Base-by-base conservation (phyloP, 352 stramenopile species). In the Phytophthora fragariae region DNA sequence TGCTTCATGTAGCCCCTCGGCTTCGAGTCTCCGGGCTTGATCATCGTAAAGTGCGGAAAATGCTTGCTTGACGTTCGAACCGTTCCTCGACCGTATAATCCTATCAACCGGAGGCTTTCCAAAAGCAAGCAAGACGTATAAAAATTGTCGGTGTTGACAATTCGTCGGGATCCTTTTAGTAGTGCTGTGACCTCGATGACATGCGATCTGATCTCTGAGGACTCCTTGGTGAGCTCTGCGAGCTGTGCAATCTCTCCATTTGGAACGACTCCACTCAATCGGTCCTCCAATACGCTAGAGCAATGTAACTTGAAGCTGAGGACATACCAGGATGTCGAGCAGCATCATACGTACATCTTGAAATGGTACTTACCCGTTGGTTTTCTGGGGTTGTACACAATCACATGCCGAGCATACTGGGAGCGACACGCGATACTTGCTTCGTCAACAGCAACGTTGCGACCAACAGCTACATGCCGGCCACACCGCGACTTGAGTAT, bases 81-180 rank as follows among this genome's bases (percentile, higher is more conserved):
- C 0, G 68, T 78, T 27, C 68, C 68, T 21, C 68, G 33, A 14
- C 65, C 55, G 29, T 72, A 75, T 5, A 80, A 21, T 6, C 65
- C 65, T 6, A 74, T 70, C 9, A 67, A 21, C 44, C 76, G 24
- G 1, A 83, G 44, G 4, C 37, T 57, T 27, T 75, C 46, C 2
- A 80, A 47, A 3, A 83, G 50, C 19, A 73, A 57, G 29, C 75
- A 64, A 3, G 65, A 80, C 8, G 68, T 80, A 49, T 80, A 83
- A 41, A 65, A 82, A 62, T 79, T 77, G 14, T 46, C 39, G 5
- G 39, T 46, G 39, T 46, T 46, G 10, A 46, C 39, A 17, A 46
- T 46, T 5, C 72, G 50, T 1, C 64, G 44, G 0, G 61, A 65
- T 19, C 54, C 37, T 50, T 73, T 54, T 24, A 62, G 68, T 61